Evolutionary conservation across 192 early-diverging fungal genomes (phyloP).

Genomic region (Martensiomyces pterosporus): DNA sequence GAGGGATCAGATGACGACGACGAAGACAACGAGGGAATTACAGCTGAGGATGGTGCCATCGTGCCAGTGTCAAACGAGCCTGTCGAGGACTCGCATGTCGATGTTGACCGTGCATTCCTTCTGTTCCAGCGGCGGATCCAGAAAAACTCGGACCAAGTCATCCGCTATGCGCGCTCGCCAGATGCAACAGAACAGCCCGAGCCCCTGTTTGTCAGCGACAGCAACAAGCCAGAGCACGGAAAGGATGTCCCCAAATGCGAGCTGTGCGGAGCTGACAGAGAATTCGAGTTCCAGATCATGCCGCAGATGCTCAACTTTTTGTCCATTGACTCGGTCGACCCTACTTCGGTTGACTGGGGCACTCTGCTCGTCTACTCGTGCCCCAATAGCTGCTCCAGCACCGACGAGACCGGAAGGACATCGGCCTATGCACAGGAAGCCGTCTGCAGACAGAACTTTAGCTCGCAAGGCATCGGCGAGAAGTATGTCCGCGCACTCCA

Average conservation of each 20-base stretch:
- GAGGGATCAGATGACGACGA: conserved; percentile 11
- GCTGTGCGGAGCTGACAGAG: conserved; percentile 64
- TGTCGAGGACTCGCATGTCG: conserved; percentile 72
- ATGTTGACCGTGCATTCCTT: conserved; percentile 87
- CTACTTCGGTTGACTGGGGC: conserved; percentile 85
- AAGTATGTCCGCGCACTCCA: conserved; percentile 41
- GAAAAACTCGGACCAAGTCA: conserved; percentile 76
- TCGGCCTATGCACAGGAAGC: conserved; percentile 61
- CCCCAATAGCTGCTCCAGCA: conserved; percentile 66
- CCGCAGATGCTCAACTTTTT: conserved; percentile 84
- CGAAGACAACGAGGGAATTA: conserved; percentile 13
- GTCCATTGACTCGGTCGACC: conserved; percentile 61
- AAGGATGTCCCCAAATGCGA: conserved; percentile 64
- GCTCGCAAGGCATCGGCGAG: conserved; percentile 66
- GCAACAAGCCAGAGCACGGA: conserved; percentile 51
- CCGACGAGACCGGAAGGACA: conserved; percentile 32
- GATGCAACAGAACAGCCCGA: conserved; percentile 37
- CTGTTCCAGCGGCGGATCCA: conserved; percentile 81
- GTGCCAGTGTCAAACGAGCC: conserved; percentile 23
- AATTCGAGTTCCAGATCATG: conserved; percentile 94
- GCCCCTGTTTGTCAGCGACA: conserved; percentile 79
- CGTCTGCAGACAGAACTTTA: conserved; percentile 77
- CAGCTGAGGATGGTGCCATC: conserved; percentile 13
- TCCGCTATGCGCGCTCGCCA: conserved; percentile 58
- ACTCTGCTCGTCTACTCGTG: conserved; percentile 86